Evolutionary conservation across 2,329 filamentous ascomycete species (phyloP), one percentile per base, ranked within the genome.

Genomic region (Penicillium frequentans): DNA sequence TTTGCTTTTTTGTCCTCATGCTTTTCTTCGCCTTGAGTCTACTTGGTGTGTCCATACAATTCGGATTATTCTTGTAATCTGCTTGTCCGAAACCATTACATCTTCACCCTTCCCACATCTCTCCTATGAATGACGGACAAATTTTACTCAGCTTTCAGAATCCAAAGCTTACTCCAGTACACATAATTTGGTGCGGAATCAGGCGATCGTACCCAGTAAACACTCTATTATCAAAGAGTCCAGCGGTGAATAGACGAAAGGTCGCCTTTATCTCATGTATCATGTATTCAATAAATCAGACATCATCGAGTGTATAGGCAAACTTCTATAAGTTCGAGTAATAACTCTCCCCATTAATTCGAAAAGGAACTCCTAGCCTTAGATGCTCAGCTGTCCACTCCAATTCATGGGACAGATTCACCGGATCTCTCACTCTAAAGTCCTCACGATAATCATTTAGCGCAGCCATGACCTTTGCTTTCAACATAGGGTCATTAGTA

Each of bases 401-500:
- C 43, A 66, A 16, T 21, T 62, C 56, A 1, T 39, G 29, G 4
- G 29, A 19, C 23, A 58, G 7, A 37, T 43, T n/a, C 6, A 16
- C 5, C 7, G 5, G 8, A 45, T 56, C 21, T 1, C 47, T 19
- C 7, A 50, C 3, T 37, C 49, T 37, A 37, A 71, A 70, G 46
- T 73, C 71, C 8, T 42, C 21, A 31, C 61, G 55, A 48, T 70
- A 73, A 29, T 70, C 68, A 13, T 57, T 21, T 14, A 71, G 29
- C n/a, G 56, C 33, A 3, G n/a, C 42, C 24, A 65, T 52, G 9
- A 70, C 39, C n/a, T 57, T 54, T 1, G 31, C 26, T 21, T 60
- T 59, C n/a, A 69, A 35, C 1, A 52, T 23, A 3, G 48, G 35
- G 45, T 73, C 67, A 6, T 52, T 47, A 9, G 64, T 66, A 8